Evolutionary conservation across 805 yeast species (phyloP), one percentile per base, ranked within the genome.

Genomic region (Ogataea sp.): DNA sequence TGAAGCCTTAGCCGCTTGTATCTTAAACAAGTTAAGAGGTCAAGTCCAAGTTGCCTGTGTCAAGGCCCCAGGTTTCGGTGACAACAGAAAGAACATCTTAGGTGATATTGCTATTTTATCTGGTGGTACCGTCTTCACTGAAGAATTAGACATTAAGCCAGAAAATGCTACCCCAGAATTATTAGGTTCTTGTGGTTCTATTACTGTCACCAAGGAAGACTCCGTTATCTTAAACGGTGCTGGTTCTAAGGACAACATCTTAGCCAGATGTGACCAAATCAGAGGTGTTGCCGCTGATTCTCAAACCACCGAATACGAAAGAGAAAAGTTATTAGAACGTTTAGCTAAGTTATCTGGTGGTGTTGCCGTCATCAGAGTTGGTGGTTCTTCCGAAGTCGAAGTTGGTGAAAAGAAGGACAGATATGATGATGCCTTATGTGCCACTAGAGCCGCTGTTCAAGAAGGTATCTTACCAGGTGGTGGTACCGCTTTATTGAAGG

Each of bases 401-500:
- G 98, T 93, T 50, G 94, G 97, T 59, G 98, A 93, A 75, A 93
- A 93, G 93, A 93, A 93, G 74, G 98, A 93, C 65, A 83, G 98
- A 69, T 86, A 88, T 59, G 97, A 93, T 56, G 98, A 93, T 70
- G 97, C 98, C 21, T 75, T 93, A 61, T 90, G 93, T 61, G 97
- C 98, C 41, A 93, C 97, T 39, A 87, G 97, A 68, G 97, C 98
- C 43, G 98, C 98, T 49, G 96, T 93, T 48, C 90, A 90, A 68
- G 96, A 87, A 68, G 98, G 98, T 69, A 88, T 93, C 60, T 75
- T 93, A 51, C 98, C 98, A 59, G 98, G 98, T 71, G 98, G 98
- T 64, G 98, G 98, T 69, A 87, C 97, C 50, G 98, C 98, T 42
- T 75, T 93, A 59, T 75, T 87, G 57, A 93, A 93, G 76, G 97